Evolutionary conservation across 345 rosid species (phyloP).

Genomic region (Eucalyptus marginata): DNA sequence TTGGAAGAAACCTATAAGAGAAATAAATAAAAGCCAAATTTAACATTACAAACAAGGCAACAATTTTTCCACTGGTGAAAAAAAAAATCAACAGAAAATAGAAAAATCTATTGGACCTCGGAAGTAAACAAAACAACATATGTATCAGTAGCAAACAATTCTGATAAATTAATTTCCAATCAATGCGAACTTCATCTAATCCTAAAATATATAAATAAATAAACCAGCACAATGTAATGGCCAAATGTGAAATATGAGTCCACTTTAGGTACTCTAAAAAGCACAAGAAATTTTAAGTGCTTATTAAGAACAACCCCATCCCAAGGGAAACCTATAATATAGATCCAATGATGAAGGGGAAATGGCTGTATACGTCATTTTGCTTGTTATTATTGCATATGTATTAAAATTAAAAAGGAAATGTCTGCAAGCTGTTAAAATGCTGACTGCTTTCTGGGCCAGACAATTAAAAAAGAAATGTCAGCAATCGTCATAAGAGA

Average conservation of each 20-base stretch:
- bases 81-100: background rate
- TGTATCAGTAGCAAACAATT: background rate
- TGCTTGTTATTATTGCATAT: background rate
- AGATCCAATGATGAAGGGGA: background rate
- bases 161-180: background rate
- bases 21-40: background rate
- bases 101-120: background rate
- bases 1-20: slow-evolving; percentile 64
- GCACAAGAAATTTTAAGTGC: background rate
- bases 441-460: background rate
- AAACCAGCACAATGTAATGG: background rate
- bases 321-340: background rate
- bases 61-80: background rate
- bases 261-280: background rate
- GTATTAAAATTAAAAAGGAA: background rate
- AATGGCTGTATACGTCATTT: background rate
- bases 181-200: background rate
- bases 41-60: background rate
- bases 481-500: background rate
- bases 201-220: background rate
- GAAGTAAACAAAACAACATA: background rate
- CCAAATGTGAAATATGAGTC: background rate
- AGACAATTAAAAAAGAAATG: background rate
- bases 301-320: background rate
- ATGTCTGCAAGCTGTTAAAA: background rate